These are phyloP conservation scores for Excoecaria agallocha DNA, from an alignment of 345 rosid species.

Conservation along the genomic window DNA sequence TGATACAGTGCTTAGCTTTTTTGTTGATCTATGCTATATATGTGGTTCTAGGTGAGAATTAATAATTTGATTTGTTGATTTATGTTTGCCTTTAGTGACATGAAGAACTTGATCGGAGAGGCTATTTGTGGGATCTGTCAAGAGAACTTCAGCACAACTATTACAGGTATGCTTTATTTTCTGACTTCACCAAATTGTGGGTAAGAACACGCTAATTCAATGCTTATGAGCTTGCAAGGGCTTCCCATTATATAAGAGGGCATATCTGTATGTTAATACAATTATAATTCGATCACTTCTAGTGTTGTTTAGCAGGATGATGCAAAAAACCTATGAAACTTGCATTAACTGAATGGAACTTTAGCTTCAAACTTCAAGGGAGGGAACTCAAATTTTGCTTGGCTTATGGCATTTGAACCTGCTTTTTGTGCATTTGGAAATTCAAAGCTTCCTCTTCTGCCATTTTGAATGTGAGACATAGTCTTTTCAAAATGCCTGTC, in stretches of 20 bases:
- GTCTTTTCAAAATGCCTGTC: too few species aligned
- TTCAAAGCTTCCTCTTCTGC: not conserved
- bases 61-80: not conserved
- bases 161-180: slow-evolving; percentile 56
- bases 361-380: not conserved
- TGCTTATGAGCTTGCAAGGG: not conserved
- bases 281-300: not conserved
- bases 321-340: not conserved
- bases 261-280: not conserved
- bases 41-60: not conserved
- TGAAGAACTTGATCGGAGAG: slow-evolving; percentile 79
- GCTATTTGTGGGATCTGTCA: slow-evolving; percentile 83
- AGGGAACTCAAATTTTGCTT: not conserved
- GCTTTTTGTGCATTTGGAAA: not conserved
- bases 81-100: slow-evolving; percentile 54
- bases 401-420: not conserved
- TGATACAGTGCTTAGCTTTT: too few species aligned
- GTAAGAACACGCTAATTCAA: not conserved
- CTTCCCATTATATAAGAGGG: not conserved
- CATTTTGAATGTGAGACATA: not conserved
- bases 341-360: not conserved
- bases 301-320: not conserved
- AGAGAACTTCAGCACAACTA: slow-evolving; percentile 77
- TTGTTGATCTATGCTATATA: too few species aligned
- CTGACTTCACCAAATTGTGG: not conserved